phyloP scores from a whole-genome alignment of 768 basidiomycete species.

The Xanthoconium stramineum region DNA sequence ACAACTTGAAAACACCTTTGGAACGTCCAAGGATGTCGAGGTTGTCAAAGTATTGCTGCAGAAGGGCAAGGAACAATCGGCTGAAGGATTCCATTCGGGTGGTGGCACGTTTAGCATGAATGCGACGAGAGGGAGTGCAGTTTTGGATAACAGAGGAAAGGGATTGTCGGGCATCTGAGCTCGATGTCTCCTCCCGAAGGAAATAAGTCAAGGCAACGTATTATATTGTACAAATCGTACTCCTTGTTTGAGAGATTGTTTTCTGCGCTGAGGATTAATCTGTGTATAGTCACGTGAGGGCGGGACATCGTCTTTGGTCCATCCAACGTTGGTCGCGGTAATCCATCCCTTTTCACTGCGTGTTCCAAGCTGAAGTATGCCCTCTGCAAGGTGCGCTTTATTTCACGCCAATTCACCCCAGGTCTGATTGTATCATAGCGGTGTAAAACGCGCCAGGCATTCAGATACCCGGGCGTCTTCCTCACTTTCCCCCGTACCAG shows the following conservation, averaged over 20 bases:
- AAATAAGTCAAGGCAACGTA: conserved; percentile 11
- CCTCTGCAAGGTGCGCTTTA: conserved; percentile 28
- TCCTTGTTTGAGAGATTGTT: too few species aligned
- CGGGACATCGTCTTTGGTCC: not conserved
- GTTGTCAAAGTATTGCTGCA: conserved; percentile 57
- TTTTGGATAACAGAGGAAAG: conserved; percentile 41
- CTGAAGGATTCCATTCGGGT: conserved; percentile 43
- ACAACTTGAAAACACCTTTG: conserved; percentile 74
- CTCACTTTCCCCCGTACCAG: conserved; percentile 34
- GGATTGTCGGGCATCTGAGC: conserved; percentile 35
- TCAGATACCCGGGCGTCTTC: conserved; percentile 21
- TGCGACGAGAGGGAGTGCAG: conserved; percentile 32
- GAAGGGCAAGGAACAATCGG: conserved; percentile 57
- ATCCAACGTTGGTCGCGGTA: conserved; percentile 10
- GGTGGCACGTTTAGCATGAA: conserved; percentile 13
- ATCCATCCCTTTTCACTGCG: conserved; percentile 8
- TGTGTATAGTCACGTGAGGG: conserved; percentile 8
- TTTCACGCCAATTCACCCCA: not conserved
- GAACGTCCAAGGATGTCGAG: conserved; percentile 59
- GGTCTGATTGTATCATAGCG: conserved; percentile 27
- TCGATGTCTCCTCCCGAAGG: not conserved
- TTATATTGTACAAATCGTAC: conserved; percentile 5
- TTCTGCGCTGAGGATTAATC: too few species aligned
- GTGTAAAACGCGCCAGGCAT: conserved; percentile 46
- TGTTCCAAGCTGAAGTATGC: not conserved